Conservation (phyloP, 2,329 filamentous ascomycete species). For the Waltergamsia citrina region DNA sequence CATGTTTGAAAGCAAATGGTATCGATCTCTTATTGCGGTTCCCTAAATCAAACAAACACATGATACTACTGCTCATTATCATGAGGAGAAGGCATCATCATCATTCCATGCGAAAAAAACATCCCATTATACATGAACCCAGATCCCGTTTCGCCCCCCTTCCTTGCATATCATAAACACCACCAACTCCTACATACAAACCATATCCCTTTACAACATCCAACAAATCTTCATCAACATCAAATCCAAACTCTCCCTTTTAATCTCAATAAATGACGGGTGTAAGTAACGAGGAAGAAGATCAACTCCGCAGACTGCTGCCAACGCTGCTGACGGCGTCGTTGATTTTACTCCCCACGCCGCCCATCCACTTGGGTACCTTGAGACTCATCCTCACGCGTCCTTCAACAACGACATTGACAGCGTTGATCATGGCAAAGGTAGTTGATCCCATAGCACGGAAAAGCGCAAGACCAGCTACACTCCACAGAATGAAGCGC, state of each 20-base stretch:
- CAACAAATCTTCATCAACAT: background rate
- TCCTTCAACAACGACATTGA: constrained; percentile 83
- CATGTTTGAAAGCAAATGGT: too few species aligned
- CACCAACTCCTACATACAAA: background rate
- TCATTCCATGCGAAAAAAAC: too few species aligned
- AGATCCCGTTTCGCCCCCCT: background rate
- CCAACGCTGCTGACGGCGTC: constrained; percentile 40
- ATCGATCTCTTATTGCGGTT: too few species aligned
- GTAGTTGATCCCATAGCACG: constrained; percentile 72
- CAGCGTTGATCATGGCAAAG: constrained; percentile 73
- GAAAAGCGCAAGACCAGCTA: constrained; percentile 80
- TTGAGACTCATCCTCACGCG: constrained; percentile 55
- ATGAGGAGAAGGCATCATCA: too few species aligned
- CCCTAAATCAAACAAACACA: too few species aligned
- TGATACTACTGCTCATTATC: too few species aligned
- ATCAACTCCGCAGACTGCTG: constrained; percentile 24
- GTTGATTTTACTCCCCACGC: constrained; percentile 30
- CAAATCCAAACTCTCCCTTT: constrained; percentile 1
- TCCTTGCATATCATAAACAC: too few species aligned
- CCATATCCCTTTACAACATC: background rate
- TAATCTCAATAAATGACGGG: constrained; percentile 1
- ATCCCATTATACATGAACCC: background rate
- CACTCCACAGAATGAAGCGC: constrained; percentile 85
- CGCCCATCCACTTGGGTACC: constrained; percentile 38
- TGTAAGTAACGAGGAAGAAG: constrained; percentile 2